Evolutionary conservation across 805 yeast genomes (phyloP).

Genomic region (Saccharomycopsis oosterbeekiorum): DNA sequence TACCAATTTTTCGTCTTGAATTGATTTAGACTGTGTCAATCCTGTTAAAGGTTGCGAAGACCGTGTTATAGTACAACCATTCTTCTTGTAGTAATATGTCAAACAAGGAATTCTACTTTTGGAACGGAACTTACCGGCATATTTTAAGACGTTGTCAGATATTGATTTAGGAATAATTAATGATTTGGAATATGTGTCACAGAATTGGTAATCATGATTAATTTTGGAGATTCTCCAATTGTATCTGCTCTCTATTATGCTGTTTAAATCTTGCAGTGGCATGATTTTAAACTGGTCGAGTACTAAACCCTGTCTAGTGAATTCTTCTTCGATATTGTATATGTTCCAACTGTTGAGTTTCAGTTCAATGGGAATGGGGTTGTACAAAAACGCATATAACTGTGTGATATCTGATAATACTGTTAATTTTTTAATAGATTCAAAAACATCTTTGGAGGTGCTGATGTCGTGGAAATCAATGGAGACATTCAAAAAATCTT

Average conservation of each 20-base stretch:
- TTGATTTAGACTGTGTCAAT: constrained; percentile 71
- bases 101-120: constrained; percentile 77
- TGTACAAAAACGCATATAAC: constrained; percentile 75
- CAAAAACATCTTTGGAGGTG: constrained; percentile 62
- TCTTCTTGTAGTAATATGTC: constrained; percentile 61
- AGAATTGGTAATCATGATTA: constrained; percentile 55
- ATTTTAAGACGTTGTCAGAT: constrained; percentile 72
- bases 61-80: constrained; percentile 71
- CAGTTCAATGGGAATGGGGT: constrained; percentile 62
- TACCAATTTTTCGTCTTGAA: constrained; percentile 83
- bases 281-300: constrained; percentile 24
- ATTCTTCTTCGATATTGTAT: constrained; percentile 56
- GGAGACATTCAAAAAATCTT: constrained; percentile 76
- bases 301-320: constrained; percentile 55
- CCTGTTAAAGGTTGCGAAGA: constrained; percentile 94
- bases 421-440: constrained; percentile 58
- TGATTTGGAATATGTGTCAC: constrained; percentile 63
- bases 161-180: constrained; percentile 67
- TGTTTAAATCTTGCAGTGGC: constrained; percentile 8
- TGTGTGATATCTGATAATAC: constrained; percentile 41
- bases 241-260: constrained; percentile 3
- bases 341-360: constrained; percentile 62
- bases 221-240: constrained; percentile 65
- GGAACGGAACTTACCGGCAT: constrained; percentile 80
- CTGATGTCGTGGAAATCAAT: constrained; percentile 55